phyloP scores from a whole-genome alignment of 2,329 filamentous ascomycete species.

The Berkeleyomyces rouxiae region DNA sequence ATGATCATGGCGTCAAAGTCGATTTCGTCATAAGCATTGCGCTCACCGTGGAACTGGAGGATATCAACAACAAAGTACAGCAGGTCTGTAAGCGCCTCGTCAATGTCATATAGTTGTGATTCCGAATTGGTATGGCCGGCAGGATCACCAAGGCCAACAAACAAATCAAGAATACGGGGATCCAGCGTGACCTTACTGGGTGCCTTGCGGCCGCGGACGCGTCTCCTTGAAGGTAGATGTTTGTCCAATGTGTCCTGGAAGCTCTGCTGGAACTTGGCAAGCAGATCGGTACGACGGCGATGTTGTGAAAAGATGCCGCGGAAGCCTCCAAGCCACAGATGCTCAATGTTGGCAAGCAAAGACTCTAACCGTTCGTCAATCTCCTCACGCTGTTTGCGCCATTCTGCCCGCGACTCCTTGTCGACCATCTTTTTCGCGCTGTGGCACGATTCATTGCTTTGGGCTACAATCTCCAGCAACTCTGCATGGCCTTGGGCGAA shows the following conservation, averaged over 20 bases:
- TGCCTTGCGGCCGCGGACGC: slow-evolving; percentile 31
- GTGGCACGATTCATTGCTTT: slow-evolving; percentile 74
- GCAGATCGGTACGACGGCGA: slow-evolving; percentile 40
- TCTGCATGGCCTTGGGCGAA: slow-evolving; percentile 68
- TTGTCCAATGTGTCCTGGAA: slow-evolving; percentile 69
- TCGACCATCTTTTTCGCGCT: slow-evolving; percentile 50
- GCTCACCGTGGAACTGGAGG: slow-evolving; percentile 87
- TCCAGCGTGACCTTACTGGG: slow-evolving; percentile 32
- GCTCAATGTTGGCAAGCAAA: slow-evolving; percentile 71
- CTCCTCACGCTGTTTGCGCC: slow-evolving; percentile 76
- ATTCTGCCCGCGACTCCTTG: slow-evolving; percentile 61
- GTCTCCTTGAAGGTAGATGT: slow-evolving; percentile 67
- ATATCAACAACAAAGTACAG: slow-evolving; percentile 95
- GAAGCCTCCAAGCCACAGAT: slow-evolving; percentile 90
- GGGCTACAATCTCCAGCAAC: slow-evolving; percentile 63
- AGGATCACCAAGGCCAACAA: slow-evolving; percentile 76
- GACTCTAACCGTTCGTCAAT: slow-evolving; percentile 63
- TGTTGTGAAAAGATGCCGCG: slow-evolving; percentile 80
- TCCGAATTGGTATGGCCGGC: slow-evolving; percentile 46
- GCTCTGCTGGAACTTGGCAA: slow-evolving; percentile 59
- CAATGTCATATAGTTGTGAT: slow-evolving; percentile 53
- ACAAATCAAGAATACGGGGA: slow-evolving; percentile 61
- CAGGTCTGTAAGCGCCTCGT: slow-evolving; percentile 79
- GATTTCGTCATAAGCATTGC: slow-evolving; percentile 93
- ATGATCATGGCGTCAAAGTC: slow-evolving; percentile 87